Percentiles rank a stretch among this genome's conserved stretches.
phyloP scores from a whole-genome alignment of 495 filamentous ascomycete genomes.

The Bryoglossum gracile region DNA sequence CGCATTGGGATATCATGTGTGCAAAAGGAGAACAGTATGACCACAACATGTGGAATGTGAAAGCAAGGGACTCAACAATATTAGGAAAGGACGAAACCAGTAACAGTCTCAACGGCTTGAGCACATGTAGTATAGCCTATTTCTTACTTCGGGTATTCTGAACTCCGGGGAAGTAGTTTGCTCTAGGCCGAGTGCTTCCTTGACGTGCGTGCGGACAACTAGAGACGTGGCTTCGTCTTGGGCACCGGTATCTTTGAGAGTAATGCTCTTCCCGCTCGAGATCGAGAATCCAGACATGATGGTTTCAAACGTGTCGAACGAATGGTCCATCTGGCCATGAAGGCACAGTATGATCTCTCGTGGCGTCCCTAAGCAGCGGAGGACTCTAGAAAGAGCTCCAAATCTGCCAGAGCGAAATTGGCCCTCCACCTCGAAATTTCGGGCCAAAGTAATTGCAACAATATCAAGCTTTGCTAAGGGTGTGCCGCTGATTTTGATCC shows the following conservation, averaged over 20 bases:
- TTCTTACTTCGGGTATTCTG: constrained; percentile 5
- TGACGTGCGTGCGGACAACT: not conserved
- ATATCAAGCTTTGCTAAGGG: constrained; percentile 7
- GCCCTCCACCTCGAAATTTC: not conserved
- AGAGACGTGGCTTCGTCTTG: not conserved
- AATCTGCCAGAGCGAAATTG: too few relatives aligned
- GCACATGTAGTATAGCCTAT: constrained; percentile 7
- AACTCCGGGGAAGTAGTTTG: not conserved
- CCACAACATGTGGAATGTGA: not conserved
- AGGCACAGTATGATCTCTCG: constrained; percentile 6
- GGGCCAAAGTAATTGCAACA: constrained; percentile 12
- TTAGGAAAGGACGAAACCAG: not conserved
- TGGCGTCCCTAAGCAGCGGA: constrained; percentile 2
- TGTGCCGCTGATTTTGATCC: not conserved
- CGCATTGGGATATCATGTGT: not conserved
- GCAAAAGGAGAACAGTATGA: not conserved
- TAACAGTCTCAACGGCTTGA: constrained; percentile 1
- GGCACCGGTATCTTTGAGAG: not conserved
- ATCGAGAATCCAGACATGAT: constrained; percentile 5
- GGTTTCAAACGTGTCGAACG: too few relatives aligned
- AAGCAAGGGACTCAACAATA: not conserved
- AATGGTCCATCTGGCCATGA: not conserved
- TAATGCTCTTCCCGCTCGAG: constrained; percentile 6
- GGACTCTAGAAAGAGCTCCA: constrained; percentile 4
- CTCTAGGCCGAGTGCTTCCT: constrained; percentile 5